These are phyloP conservation scores for Corrigiola litoralis DNA, from an alignment of 179 eudicot species.

Conservation along the genomic window DNA sequence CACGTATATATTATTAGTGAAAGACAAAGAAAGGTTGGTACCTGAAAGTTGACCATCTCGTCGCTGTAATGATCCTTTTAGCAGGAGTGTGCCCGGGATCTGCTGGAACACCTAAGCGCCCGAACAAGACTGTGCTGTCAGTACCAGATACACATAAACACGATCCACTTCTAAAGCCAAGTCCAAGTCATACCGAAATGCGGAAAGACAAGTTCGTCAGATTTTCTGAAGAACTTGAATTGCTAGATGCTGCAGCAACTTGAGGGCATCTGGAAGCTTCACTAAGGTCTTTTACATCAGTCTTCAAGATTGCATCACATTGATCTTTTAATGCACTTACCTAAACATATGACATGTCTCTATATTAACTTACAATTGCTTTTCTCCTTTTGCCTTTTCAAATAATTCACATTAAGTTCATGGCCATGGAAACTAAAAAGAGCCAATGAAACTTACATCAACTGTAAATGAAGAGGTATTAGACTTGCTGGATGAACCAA, in stretches of 20 bases:
- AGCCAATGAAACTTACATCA: conserved; percentile 46
- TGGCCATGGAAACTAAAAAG: background rate
- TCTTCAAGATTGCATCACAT: conserved; percentile 49
- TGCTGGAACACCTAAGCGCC: conserved; percentile 75
- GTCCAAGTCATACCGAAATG: conserved; percentile 43
- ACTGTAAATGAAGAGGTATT: conserved; percentile 53
- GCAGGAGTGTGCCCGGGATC: conserved; percentile 81
- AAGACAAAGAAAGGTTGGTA: conserved; percentile 6
- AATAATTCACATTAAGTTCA: background rate
- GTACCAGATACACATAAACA: background rate
- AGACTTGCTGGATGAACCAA: conserved; percentile 56
- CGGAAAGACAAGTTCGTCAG: conserved; percentile 37
- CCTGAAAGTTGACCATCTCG: conserved; percentile 48
- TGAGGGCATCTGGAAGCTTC: conserved; percentile 21
- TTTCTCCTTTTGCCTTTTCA: no score
- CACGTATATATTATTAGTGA: background rate
- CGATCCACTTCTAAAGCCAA: background rate
- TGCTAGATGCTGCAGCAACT: conserved; percentile 21
- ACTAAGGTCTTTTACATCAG: conserved; percentile 23
- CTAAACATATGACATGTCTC: conserved; percentile 26
- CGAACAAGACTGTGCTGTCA: background rate
- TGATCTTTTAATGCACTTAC: conserved; percentile 42
- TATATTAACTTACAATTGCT: background rate
- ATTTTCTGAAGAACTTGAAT: conserved; percentile 18
- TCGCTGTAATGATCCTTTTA: conserved; percentile 64